Base-by-base conservation (phyloP, 2,329 filamentous ascomycete genomes). In the Colletotrichum paranaense region DNA sequence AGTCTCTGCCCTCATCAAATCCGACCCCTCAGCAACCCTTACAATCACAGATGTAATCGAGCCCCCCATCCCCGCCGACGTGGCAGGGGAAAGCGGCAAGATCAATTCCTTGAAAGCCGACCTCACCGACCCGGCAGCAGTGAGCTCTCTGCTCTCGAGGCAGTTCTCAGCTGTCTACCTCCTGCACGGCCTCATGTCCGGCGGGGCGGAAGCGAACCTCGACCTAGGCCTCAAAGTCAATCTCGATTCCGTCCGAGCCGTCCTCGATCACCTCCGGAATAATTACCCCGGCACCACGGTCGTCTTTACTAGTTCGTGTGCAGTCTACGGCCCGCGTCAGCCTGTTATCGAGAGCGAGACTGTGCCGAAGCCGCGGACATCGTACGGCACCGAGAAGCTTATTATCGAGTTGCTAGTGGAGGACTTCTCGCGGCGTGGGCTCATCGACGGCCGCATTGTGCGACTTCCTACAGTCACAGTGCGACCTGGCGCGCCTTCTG, bases 171-270 rank as follows among this genome's bases (percentile, higher is more conserved):
- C 85, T 16, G 85, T 89, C 52, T 92, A 90, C 78, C 85, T 91
- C 62, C 87, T 92, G 72, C 90, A 92, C 77, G 90, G 90, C 53
- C 89, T 92, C 81, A 92, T 92, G 90, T 91, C 89, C 0, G 86
- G 86, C 26, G 90, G 89, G 7, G 87, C 89, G 14, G 90, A 92
- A 81, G 88, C 88, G 16, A 88, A 92, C 65, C 82, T 90, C 83
- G 79, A 89, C 82, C 76, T 86, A 81, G 72, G 90, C 0, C 84
- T 90, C 73, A 84, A 82, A 56, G 89, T 91, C 67, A 92, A 92
- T 77, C 83, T 91, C 58, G 89, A 91, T 75, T 88, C 87, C 2
- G 89, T 89, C 2, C 84, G 88, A 26, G 78, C 81, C 38, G 79
- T 92, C 0, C 82, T 92, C 7, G 89, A 92, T 62, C 81, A 82